Conservation (phyloP, 352 stramenopile genomes). For the Pythium grandisporangium region DNA sequence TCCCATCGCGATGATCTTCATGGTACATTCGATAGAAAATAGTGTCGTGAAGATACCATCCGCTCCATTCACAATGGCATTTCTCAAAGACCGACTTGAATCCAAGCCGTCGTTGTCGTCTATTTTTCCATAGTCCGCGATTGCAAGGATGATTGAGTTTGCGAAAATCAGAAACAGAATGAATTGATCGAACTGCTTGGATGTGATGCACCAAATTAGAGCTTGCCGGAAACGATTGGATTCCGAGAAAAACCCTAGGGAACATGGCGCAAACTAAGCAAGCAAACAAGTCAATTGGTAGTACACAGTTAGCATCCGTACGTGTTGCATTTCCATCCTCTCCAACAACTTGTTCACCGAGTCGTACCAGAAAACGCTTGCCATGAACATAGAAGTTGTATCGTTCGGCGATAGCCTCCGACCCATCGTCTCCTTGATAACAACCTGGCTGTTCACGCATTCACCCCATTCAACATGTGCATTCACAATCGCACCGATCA, state of each 20-base stretch:
- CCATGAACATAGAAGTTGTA: constrained; percentile 64
- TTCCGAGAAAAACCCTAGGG: constrained; percentile 37
- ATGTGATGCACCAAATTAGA: constrained; percentile 62
- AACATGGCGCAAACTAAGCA: constrained; percentile 42
- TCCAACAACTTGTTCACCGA: not conserved
- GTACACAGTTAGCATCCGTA: not conserved
- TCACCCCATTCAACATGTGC: too few species aligned
- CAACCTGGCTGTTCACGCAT: constrained; percentile 36
- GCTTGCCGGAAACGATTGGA: constrained; percentile 37
- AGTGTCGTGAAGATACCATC: constrained; percentile 48
- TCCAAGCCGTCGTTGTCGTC: constrained; percentile 28
- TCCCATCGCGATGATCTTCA: constrained; percentile 88
- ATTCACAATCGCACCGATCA: too few species aligned
- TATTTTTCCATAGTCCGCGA: constrained; percentile 69
- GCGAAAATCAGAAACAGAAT: constrained; percentile 79
- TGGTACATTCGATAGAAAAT: constrained; percentile 82
- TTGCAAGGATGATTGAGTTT: constrained; percentile 74
- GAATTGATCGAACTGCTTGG: constrained; percentile 72
- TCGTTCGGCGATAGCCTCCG: constrained; percentile 28
- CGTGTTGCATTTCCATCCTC: not conserved
- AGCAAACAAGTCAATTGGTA: not conserved
- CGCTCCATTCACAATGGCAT: constrained; percentile 47
- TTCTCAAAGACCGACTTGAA: constrained; percentile 25
- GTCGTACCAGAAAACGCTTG: constrained; percentile 38
- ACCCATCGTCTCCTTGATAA: constrained; percentile 47